Percentiles rank a stretch among this genome's conserved stretches.
These are phyloP conservation scores for Escallonia herrerae DNA, from an alignment of 129 eudicot species.

Conservation along the genomic window DNA sequence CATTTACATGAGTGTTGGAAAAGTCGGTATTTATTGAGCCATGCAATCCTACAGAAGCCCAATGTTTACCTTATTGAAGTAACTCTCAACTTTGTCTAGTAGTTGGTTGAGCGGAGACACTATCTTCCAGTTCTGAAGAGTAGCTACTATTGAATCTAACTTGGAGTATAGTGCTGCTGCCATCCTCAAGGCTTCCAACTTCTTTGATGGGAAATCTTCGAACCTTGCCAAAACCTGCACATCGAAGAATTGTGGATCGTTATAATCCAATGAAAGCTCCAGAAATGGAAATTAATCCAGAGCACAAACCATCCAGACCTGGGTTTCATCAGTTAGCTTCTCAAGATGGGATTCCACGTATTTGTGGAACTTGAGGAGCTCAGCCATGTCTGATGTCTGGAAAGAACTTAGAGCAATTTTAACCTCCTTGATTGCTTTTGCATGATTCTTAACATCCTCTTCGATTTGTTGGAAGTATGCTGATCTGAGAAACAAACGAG, in stretches of 20 bases:
- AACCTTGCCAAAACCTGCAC: slow-evolving; percentile 49
- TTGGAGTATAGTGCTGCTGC: slow-evolving; percentile 50
- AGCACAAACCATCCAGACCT: slow-evolving; percentile 30
- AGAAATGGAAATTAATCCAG: slow-evolving; percentile 7
- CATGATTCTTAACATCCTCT: slow-evolving; percentile 72
- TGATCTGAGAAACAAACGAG: slow-evolving; percentile 35
- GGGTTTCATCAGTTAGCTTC: slow-evolving; percentile 79
- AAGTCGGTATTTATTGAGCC: background rate
- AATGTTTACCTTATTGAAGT: slow-evolving; percentile 54
- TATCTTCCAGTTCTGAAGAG: slow-evolving; percentile 47
- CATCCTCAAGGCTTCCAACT: slow-evolving; percentile 63
- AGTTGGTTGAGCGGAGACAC: slow-evolving; percentile 45
- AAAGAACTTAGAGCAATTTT: slow-evolving; percentile 41
- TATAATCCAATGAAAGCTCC: background rate
- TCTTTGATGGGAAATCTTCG: slow-evolving; percentile 59
- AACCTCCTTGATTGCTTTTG: slow-evolving; percentile 53
- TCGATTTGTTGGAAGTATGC: slow-evolving; percentile 84
- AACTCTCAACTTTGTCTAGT: slow-evolving; percentile 48
- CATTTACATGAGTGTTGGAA: slow-evolving; percentile 18
- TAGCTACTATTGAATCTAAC: slow-evolving; percentile 32
- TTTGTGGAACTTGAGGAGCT: slow-evolving; percentile 60
- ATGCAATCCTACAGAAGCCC: background rate
- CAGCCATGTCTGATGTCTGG: slow-evolving; percentile 76
- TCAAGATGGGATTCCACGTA: slow-evolving; percentile 68
- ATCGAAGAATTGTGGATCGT: slow-evolving; percentile 1